Conservation (phyloP, 768 basidiomycete species). For the Termitomyces sp. region DNA sequence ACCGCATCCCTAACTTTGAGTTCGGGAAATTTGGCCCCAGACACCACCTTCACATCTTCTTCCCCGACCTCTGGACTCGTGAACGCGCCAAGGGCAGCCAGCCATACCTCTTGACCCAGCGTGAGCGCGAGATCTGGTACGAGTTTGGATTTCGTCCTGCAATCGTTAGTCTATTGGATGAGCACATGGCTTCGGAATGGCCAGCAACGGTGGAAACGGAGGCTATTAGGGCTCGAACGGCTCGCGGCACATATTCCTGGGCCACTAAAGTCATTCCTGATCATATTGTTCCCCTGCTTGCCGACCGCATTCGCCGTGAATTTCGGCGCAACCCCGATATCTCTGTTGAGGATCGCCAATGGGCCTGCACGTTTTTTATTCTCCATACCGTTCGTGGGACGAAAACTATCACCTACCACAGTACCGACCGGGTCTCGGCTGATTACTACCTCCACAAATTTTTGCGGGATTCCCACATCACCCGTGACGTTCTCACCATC, state of each 20-base stretch:
- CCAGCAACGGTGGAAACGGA: slow-evolving; percentile 19
- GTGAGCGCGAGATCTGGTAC: slow-evolving; percentile 17
- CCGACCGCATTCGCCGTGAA: slow-evolving; percentile 14
- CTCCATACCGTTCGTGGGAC: slow-evolving; percentile 25
- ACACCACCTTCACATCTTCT: slow-evolving; percentile 20
- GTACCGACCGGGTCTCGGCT: neutral
- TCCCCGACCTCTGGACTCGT: slow-evolving; percentile 19
- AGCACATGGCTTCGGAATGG: slow-evolving; percentile 18
- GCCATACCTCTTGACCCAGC: slow-evolving; percentile 1
- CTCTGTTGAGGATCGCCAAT: slow-evolving; percentile 1
- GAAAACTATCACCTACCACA: slow-evolving; percentile 19
- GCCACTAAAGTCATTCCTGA: slow-evolving; percentile 16
- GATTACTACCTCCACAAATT: neutral
- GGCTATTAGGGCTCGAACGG: slow-evolving; percentile 16
- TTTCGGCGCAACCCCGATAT: slow-evolving; percentile 1
- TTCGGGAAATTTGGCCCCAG: slow-evolving; percentile 19
- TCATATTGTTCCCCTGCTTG: slow-evolving; percentile 5
- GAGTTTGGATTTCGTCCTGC: slow-evolving; percentile 22
- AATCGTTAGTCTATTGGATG: slow-evolving; percentile 3
- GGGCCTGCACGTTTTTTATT: slow-evolving; percentile 20
- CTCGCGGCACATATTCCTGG: slow-evolving; percentile 14
- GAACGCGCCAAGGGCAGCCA: neutral
- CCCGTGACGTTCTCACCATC: neutral
- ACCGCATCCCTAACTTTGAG: slow-evolving; percentile 26
- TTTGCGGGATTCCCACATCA: neutral